These are phyloP conservation scores for Mycena haematopus DNA, from an alignment of 768 basidiomycete genomes.

Conservation along the genomic window DNA sequence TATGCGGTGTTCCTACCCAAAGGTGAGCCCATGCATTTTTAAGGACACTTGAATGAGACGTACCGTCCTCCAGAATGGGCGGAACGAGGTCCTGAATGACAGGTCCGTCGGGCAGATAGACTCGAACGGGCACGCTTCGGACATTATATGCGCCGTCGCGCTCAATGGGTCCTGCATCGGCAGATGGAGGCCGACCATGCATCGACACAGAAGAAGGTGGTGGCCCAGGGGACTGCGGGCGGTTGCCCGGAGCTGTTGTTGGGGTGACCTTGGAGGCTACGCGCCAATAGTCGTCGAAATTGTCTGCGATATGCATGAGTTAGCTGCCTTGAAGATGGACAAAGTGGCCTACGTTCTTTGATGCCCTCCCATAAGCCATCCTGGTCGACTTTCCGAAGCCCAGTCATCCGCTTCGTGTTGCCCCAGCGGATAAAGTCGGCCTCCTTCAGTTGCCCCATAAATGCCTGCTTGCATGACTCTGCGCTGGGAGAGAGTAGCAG, in stretches of 20 bases:
- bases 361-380: conserved; percentile 98
- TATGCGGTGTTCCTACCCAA: conserved; percentile 68
- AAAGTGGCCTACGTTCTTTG: conserved; percentile 76
- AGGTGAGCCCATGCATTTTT: conserved; percentile 14
- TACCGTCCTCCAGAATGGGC: conserved; percentile 80
- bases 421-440: conserved; percentile 98
- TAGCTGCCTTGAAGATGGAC: conserved; percentile 9
- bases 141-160: conserved; percentile 88
- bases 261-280: conserved; percentile 94
- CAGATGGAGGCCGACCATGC: conserved; percentile 69
- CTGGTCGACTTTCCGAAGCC: conserved; percentile 88
- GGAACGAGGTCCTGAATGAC: conserved; percentile 90
- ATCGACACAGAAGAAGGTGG: conserved; percentile 62
- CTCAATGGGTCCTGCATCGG: conserved; percentile 62
- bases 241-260: conserved; percentile 63
- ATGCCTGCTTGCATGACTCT: conserved; percentile 91
- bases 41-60: conserved; percentile 33
- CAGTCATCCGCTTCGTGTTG: conserved; percentile 92
- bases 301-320: conserved; percentile 60
- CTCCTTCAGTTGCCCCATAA: conserved; percentile 96
- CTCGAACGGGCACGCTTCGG: conserved; percentile 85
- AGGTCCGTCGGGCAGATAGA: conserved; percentile 91
- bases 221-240: conserved; percentile 61
- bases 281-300: conserved; percentile 94
- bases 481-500: conserved; percentile 79